A percentile compares a stretch with the other conserved stretches of the same genome.
Evolutionary conservation across 2,329 filamentous ascomycete genomes (phyloP).

Genomic region (Penicillium hordei): DNA sequence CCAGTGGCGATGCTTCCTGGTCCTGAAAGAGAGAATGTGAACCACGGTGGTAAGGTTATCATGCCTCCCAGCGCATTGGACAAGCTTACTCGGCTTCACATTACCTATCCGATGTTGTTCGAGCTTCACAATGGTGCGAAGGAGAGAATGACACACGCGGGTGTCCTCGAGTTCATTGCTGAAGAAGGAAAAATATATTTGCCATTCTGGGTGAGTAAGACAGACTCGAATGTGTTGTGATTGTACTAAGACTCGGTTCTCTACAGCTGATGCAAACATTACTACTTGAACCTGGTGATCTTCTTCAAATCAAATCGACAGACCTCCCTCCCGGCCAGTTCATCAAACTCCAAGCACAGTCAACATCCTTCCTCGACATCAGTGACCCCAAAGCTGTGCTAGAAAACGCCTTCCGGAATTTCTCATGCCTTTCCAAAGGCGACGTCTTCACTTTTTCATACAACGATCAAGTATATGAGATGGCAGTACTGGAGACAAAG

Average conservation of each 20-base stretch:
- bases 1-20: slow-evolving; percentile 92
- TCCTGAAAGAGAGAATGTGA: slow-evolving; percentile 81
- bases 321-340: slow-evolving; percentile 85
- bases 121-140: slow-evolving; percentile 88
- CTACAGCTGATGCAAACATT: slow-evolving; percentile 88
- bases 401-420: slow-evolving; percentile 94
- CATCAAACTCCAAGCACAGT: slow-evolving; percentile 96
- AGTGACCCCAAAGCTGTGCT: slow-evolving; percentile 96
- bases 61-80: slow-evolving; percentile 94
- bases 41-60: slow-evolving; percentile 97
- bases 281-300: slow-evolving; percentile 83
- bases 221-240: slow-evolving; percentile 3
- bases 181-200: slow-evolving; percentile 96
- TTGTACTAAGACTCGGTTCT: slow-evolving; percentile 4
- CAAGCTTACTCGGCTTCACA: slow-evolving; percentile 92
- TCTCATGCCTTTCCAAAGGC: slow-evolving; percentile 87
- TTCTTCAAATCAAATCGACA: slow-evolving; percentile 92
- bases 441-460: slow-evolving; percentile 96
- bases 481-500: slow-evolving; percentile 91
- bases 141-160: slow-evolving; percentile 80
- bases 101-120: slow-evolving; percentile 96
- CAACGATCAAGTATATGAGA: slow-evolving; percentile 90
- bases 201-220: slow-evolving; percentile 75
- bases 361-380: slow-evolving; percentile 90
- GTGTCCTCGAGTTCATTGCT: slow-evolving; percentile 94